Percentiles rank a stretch among this genome's conserved stretches.
Evolutionary conservation across 2,329 filamentous ascomycete species (phyloP).

Genomic region (Byssothecium circinans): DNA sequence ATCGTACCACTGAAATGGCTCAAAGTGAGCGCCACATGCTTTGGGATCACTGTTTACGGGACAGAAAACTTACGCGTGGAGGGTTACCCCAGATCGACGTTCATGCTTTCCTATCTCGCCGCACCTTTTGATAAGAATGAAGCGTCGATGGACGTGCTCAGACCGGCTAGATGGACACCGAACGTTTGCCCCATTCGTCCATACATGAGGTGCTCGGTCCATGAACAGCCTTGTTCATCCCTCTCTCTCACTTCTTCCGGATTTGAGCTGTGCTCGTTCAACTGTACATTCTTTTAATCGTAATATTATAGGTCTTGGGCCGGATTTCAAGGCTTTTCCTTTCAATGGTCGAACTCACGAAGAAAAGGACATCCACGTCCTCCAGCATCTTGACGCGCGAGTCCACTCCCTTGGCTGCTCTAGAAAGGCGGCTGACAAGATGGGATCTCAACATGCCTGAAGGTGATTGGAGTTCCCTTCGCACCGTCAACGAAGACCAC

Average conservation of each 20-base stretch:
- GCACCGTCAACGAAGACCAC: constrained; percentile 5
- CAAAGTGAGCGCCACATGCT: not conserved
- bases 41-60: not conserved
- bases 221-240: constrained; percentile 1
- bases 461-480: constrained; percentile 1
- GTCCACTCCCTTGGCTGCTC: constrained; percentile 4
- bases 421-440: constrained; percentile 9
- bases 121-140: constrained; percentile 14
- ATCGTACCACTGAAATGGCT: not conserved
- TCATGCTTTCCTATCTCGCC: constrained; percentile 9
- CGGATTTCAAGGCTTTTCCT: constrained; percentile 2
- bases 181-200: not conserved
- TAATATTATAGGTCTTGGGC: constrained; percentile 5
- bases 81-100: not conserved
- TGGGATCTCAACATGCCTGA: constrained; percentile 17
- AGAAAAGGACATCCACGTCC: constrained; percentile 8
- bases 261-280: not conserved
- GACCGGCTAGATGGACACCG: constrained; percentile 4
- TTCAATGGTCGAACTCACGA: not conserved
- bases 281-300: constrained; percentile 3
- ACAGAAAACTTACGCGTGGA: not conserved
- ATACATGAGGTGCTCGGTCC: constrained; percentile 1
- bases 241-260: not conserved
- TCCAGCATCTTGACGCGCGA: constrained; percentile 6
- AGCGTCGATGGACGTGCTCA: constrained; percentile 2